Evolutionary conservation across 306 rosid species (phyloP), one percentile per base, ranked within the genome.

Genomic region (Cucumis melo): DNA sequence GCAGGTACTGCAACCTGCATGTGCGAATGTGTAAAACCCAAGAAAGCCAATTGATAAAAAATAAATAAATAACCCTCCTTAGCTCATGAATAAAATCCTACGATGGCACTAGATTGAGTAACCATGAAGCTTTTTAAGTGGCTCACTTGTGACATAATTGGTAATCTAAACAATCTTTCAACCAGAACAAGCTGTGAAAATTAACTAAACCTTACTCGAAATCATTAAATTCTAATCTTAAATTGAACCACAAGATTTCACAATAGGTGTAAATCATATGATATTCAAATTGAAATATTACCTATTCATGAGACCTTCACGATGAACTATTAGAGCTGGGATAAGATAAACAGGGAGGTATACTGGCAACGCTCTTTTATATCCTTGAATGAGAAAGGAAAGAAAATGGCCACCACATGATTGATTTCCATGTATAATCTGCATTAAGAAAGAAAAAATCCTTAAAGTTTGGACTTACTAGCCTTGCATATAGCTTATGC

Each of bases 291-390:
- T 32, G 36, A 55, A 32, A 74, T 55, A 8, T 87, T 68, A 95
- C 99, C 96, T 92, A 86, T 90, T 84, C 81, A 84, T 54, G 81
- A 95, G 91, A 77, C 86, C 96, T 81, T 92, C 85, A 77, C 97
- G 91, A 75, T 90, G 99, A 83, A 92, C 99, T 79, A 95, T 85
- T 66, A 95, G 89, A 32, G 99, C 99, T 23, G 99, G 98, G 82
- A 92, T 85, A 78, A 95, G 84, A 86, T 95, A 92, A 32, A 95
- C 98, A 6, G 98, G 99, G 72, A 95, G 92, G 81, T 95, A 95
- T 78, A 95, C 99, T 11, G 98, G 97, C 80, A 92, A 60, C 3
- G 99, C 96, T 83, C 97, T 95, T 85, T 88, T 85, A 86, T 90
- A 95, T 82, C 94, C 96, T 85, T 90, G 91, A 81, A 89, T 41